Base-by-base conservation (phyloP, 768 basidiomycete genomes). In the Russula sp. region DNA sequence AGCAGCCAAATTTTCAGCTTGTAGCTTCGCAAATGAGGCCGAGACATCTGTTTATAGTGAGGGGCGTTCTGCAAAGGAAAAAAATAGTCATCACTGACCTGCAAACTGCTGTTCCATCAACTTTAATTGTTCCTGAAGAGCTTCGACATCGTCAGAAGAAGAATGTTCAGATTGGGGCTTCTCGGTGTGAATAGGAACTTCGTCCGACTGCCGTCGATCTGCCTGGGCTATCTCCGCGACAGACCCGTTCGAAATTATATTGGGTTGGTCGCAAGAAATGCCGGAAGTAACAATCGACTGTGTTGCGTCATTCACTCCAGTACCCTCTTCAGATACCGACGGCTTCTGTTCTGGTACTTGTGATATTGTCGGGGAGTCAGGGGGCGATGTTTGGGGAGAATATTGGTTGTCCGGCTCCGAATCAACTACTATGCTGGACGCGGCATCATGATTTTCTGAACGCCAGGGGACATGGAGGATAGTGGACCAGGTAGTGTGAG, bases 21-120 rank as follows among this genome's bases (percentile, higher is more conserved):
- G 89, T 40, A 94, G 76, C 66, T 82, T 80, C 72, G 89, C 87
- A 77, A 88, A 90, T 13, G 91, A 90, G 4, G 79, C 82, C 11
- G 90, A 89, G 2, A 93, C 83, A 71, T 92, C 92, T 93, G 56
- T 8, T 5, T n/a, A 9, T n/a, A 24, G 24, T 59, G 57, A 60
- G 57, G 11, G 52, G 20, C 48, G 22, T 16, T 11, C 30, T 5
- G 20, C 22, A n/a, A 24, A 22, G n/a, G 53, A 28, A 38, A 61
- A n/a, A 7, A 55, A 64, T 6, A 24, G 38, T 52, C 30, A 26
- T 46, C n/a, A 60, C 73, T 65, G 72, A 88, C 91, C 90, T 65
- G 84, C 69, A 71, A 93, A 92, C n/a, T 87, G 80, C 72, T 90
- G 84, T 69, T 93, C 90, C 2, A 92, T 81, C 42, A 87, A 77